Evolutionary conservation across 345 rosid species (phyloP), one percentile per base, ranked within the genome.

Genomic region (Citrus inodora): DNA sequence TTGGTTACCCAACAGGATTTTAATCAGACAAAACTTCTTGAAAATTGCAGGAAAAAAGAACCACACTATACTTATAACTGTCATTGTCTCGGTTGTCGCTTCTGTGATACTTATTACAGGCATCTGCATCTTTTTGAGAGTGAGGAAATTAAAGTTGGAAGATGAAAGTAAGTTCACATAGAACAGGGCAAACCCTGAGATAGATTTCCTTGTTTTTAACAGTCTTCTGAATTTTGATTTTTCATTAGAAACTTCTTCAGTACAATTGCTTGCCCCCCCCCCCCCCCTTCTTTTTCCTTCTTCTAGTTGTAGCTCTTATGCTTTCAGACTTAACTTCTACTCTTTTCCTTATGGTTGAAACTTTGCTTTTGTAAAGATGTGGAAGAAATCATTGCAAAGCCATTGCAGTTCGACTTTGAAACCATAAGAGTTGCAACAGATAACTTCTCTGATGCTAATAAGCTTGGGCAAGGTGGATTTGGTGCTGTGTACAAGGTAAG

Each of bases 401-500:
- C 76, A 10, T 19, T 76, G 53, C 86, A 81, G 55, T 71, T 65
- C n/a, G 79, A 82, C 58, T 82, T 87, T 16, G 28, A n/a, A 19
- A 62, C 83, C 53, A 59, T 87, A 53, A 82, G 75, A 74, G 33
- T 11, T 14, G 89, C 90, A 30, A 89, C 92, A 33, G 42, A 79
- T 60, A 35, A 85, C 66, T 89, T 86, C 59, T 80, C 88, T 5
- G 75, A 69, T 28, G 74, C 55, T 17, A 87, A 89, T 60, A 68
- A 79, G 81, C 81, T 87, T 58, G 90, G 87, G n/a, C 79, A 76
- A 65, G 89, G 92, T 30, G 92, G 92, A 73, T 87, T 86, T 21
- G 92, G 92, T 25, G 27, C 27, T 25, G 27, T 25, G 27, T 25
- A 25, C 27, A 25, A 25, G 27, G 27, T 25, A 25, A 63, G 2